Percentiles rank a stretch among this genome's conserved stretches.
phyloP scores from a whole-genome alignment of 1,139 yeast species.

The Blastobotrys buckinghamii region DNA sequence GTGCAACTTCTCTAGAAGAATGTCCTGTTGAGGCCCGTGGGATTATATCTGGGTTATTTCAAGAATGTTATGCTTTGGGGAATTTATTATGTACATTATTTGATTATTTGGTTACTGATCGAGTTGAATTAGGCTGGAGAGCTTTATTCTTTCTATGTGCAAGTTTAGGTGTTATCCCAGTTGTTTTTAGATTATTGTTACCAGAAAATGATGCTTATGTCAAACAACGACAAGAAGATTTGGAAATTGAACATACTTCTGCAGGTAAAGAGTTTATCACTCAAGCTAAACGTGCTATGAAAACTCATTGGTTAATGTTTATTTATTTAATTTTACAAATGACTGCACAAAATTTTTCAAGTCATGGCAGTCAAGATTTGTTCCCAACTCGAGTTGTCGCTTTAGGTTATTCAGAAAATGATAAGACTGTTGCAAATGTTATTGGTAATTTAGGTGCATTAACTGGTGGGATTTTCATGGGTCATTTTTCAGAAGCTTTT shows the following conservation, averaged over 20 bases:
- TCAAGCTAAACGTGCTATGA: constrained; percentile 28
- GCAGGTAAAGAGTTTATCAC: constrained; percentile 23
- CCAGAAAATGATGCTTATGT: constrained; percentile 61
- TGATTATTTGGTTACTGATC: constrained; percentile 52
- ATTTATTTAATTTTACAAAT: constrained; percentile 49
- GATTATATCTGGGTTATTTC: constrained; percentile 59
- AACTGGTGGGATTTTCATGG: constrained; percentile 56
- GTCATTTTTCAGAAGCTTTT: constrained; percentile 52
- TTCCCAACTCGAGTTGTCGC: constrained; percentile 62
- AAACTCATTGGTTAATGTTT: constrained; percentile 37
- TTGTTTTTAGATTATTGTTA: constrained; percentile 46
- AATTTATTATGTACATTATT: constrained; percentile 58
- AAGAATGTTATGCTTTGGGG: constrained; percentile 72
- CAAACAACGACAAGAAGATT: constrained; percentile 24
- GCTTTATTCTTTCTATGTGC: constrained; percentile 77
- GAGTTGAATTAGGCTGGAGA: constrained; percentile 59
- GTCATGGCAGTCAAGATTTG: constrained; percentile 71
- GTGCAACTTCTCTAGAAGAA: constrained; percentile 64
- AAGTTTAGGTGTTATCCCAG: constrained; percentile 56
- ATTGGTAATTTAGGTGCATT: constrained; percentile 71
- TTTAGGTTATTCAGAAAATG: constrained; percentile 44
- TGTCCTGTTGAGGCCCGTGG: constrained; percentile 57
- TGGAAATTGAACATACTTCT: constrained; percentile 20
- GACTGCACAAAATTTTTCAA: constrained; percentile 64
- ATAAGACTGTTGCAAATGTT: constrained; percentile 59